These are phyloP conservation scores for Metarhizium humberi DNA, from an alignment of 2,329 filamentous ascomycete species.

Conservation along the genomic window DNA sequence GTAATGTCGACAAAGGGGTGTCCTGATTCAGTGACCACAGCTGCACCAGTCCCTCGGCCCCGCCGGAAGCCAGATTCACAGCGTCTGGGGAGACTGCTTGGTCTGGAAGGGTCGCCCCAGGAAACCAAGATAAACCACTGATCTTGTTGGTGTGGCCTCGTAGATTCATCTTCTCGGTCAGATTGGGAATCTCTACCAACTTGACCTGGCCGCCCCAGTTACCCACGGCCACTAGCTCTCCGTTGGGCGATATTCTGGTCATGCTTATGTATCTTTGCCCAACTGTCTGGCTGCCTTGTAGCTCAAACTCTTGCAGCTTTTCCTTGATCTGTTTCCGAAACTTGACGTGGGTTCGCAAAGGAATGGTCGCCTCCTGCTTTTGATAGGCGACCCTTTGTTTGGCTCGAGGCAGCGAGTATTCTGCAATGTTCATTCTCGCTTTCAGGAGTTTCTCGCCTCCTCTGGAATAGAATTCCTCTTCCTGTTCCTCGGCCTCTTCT, in stretches of 20 bases:
- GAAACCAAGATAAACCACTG: constrained; percentile 84
- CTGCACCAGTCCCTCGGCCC: constrained; percentile 78
- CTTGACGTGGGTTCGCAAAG: constrained; percentile 82
- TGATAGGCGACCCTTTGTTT: constrained; percentile 69
- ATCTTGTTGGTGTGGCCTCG: constrained; percentile 84
- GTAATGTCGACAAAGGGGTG: constrained; percentile 71
- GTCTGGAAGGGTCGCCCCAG: constrained; percentile 65
- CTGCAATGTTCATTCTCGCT: constrained; percentile 69
- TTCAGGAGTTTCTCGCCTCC: constrained; percentile 66
- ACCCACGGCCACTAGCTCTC: constrained; percentile 74
- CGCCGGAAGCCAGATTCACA: constrained; percentile 83
- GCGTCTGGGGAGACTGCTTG: constrained; percentile 61
- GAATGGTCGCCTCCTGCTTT: constrained; percentile 71
- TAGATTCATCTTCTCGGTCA: constrained; percentile 66
- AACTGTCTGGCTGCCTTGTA: constrained; percentile 88
- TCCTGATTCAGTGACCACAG: constrained; percentile 86
- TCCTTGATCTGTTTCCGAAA: constrained; percentile 87
- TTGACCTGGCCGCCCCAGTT: constrained; percentile 91
- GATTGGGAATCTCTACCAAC: constrained; percentile 70
- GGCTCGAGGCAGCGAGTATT: constrained; percentile 75
- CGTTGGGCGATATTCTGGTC: constrained; percentile 80
- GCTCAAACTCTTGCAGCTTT: constrained; percentile 69
- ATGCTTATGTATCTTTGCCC: constrained; percentile 88
- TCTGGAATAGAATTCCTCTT: constrained; percentile 92
- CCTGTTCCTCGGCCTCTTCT: constrained; percentile 60